Percentiles rank a stretch among this genome's conserved stretches.
phyloP scores from a whole-genome alignment of 1,284 basidiomycete genomes.

The Microbotryum lychnidis-dioicae region DNA sequence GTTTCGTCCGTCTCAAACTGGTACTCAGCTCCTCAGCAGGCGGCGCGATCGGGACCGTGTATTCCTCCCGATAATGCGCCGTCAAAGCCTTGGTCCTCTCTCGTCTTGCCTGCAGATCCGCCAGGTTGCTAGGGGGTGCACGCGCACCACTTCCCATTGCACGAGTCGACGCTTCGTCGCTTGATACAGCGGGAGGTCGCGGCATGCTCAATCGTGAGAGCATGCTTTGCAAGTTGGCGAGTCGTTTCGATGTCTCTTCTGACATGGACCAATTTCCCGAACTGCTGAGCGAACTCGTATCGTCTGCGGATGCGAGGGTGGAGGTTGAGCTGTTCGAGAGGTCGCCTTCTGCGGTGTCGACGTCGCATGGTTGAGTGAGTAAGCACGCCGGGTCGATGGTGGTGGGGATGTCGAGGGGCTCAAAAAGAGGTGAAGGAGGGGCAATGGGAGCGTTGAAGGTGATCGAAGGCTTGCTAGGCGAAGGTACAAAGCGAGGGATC shows the following conservation, averaged over 20 bases:
- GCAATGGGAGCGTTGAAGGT: neutral
- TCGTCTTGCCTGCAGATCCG: too few species aligned
- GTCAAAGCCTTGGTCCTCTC: neutral
- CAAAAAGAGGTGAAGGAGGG: neutral
- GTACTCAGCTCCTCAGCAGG: neutral
- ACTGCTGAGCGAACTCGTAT: neutral
- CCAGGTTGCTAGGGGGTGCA: too few species aligned
- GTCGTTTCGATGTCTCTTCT: slow-evolving; percentile 28
- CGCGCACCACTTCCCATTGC: too few species aligned
- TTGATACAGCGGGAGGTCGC: too few species aligned
- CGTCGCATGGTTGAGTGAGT: neutral
- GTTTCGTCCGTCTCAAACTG: neutral
- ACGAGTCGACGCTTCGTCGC: neutral
- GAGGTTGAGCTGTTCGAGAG: slow-evolving; percentile 5
- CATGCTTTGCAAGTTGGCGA: slow-evolving; percentile 33
- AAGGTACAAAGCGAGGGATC: too few species aligned
- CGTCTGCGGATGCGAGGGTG: neutral
- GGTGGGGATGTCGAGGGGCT: neutral
- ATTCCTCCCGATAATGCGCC: neutral
- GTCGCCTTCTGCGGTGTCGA: neutral
- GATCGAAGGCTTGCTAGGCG: neutral
- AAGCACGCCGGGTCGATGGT: slow-evolving; percentile 4
- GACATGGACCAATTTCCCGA: slow-evolving; percentile 4
- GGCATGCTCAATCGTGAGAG: slow-evolving; percentile 28
- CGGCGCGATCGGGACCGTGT: slow-evolving; percentile 7